Conservation (phyloP, 202 grass and related monocot genomes). For the Setaria viridis region DNA sequence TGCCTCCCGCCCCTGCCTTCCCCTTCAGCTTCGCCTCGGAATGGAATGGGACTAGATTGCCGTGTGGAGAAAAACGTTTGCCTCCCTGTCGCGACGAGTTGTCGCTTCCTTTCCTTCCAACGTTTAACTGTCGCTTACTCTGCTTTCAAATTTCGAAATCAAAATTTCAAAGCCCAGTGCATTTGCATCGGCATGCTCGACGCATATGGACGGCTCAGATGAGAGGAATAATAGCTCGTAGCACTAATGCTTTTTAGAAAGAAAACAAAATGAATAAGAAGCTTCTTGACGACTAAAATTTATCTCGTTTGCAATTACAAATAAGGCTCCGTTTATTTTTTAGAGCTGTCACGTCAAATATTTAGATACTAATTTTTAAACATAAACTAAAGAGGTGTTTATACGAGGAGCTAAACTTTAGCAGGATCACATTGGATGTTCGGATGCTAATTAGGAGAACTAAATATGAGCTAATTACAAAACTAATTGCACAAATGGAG, state of each 20-base stretch:
- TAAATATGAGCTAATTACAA: too few species aligned
- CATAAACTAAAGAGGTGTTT: too few species aligned
- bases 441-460: too few species aligned
- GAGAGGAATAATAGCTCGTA: not conserved
- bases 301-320: too few species aligned
- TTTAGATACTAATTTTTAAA: too few species aligned
- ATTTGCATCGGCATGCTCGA: not conserved
- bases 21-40: slow-evolving; percentile 11
- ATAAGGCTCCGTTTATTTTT: too few species aligned
- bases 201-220: not conserved
- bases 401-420: too few species aligned
- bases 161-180: not conserved
- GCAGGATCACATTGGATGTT: too few species aligned
- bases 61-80: slow-evolving; percentile 1
- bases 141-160: slow-evolving; percentile 24
- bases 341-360: too few species aligned
- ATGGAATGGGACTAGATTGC: slow-evolving; percentile 17
- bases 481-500: too few species aligned
- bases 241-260: slow-evolving; percentile 2
- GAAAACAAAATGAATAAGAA: not conserved
- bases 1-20: slow-evolving; percentile 16
- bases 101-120: not conserved
- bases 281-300: not conserved
- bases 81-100: not conserved
- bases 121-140: not conserved